Percentiles rank a stretch among this genome's conserved stretches.
Evolutionary conservation across 148 eudicot genomes (phyloP).

Genomic region (Rhododendron henanense): DNA sequence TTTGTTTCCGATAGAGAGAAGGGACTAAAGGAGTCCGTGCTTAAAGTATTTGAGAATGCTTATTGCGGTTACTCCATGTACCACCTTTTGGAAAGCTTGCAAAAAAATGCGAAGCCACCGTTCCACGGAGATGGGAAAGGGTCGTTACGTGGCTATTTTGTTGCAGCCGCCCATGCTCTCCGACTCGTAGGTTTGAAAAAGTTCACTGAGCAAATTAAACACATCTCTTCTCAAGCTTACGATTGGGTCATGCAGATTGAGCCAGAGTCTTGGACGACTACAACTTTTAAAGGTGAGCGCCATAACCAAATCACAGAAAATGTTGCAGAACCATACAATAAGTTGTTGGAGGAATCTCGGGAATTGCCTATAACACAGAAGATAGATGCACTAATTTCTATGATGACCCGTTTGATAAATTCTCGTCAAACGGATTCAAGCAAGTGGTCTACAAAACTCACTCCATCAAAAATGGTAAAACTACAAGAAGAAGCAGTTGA

Average conservation of each 20-base stretch:
- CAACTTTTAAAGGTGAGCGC: slow-evolving; percentile 38
- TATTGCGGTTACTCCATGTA: slow-evolving; percentile 43
- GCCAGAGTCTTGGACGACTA: slow-evolving; percentile 41
- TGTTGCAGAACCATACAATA: slow-evolving; percentile 31
- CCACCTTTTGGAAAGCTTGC: slow-evolving; percentile 49
- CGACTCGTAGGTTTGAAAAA: slow-evolving; percentile 30
- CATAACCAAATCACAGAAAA: slow-evolving; percentile 40
- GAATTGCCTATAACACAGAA: slow-evolving; percentile 41
- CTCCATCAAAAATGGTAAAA: slow-evolving; percentile 38
- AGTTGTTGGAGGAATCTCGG: slow-evolving; percentile 32
- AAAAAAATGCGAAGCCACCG: slow-evolving; percentile 40
- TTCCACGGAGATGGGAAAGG: slow-evolving; percentile 50
- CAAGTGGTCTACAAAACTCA: slow-evolving; percentile 34
- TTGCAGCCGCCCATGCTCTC: slow-evolving; percentile 50
- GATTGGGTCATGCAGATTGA: slow-evolving; percentile 52
- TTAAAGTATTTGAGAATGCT: slow-evolving; percentile 39
- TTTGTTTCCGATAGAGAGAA: slow-evolving; percentile 51
- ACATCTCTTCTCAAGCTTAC: slow-evolving; percentile 38
- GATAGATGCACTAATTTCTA: slow-evolving; percentile 35
- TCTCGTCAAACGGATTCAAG: slow-evolving; percentile 24
- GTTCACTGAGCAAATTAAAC: slow-evolving; percentile 38
- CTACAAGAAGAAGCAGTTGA: slow-evolving; percentile 28
- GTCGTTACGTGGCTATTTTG: slow-evolving; percentile 29
- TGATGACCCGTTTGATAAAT: slow-evolving; percentile 25
- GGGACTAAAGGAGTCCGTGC: slow-evolving; percentile 27